Conservation (phyloP, 1,284 basidiomycete species). For the Chalciporus sp. region DNA sequence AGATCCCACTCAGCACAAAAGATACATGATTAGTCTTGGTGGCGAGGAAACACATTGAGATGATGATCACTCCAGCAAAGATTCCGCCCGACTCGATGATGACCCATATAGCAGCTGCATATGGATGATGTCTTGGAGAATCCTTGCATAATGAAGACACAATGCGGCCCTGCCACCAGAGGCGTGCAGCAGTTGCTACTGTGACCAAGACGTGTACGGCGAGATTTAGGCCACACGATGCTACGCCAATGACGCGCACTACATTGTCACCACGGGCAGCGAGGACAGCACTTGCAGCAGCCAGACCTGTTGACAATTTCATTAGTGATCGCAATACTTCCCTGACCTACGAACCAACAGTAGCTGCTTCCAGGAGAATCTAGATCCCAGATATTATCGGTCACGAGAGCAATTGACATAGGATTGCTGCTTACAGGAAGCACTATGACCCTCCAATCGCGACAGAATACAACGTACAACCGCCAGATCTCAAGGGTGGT, state of each 20-base stretch:
- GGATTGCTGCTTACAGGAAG: no score
- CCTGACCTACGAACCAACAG: no score
- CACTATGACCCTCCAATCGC: neutral
- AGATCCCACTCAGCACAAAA: no score
- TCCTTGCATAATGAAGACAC: neutral
- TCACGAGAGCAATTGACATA: no score
- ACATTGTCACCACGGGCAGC: neutral
- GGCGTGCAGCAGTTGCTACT: neutral
- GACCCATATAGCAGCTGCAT: neutral
- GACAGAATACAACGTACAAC: neutral
- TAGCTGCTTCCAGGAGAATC: no score
- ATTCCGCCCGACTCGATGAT: conserved; percentile 9
- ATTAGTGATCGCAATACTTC: no score
- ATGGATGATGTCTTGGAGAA: neutral
- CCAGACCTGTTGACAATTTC: no score
- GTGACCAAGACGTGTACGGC: neutral
- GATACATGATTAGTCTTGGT: no score
- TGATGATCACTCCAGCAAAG: no score
- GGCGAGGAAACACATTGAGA: neutral
- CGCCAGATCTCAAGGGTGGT: conserved; percentile 5
- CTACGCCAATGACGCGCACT: neutral
- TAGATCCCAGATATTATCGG: no score
- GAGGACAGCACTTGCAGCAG: no score
- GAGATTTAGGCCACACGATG: neutral
- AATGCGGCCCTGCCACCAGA: neutral